Percentiles rank a stretch among this genome's conserved stretches.
Evolutionary conservation across 805 yeast genomes (phyloP).

Genomic region (Cyberlindnera meyerae): DNA sequence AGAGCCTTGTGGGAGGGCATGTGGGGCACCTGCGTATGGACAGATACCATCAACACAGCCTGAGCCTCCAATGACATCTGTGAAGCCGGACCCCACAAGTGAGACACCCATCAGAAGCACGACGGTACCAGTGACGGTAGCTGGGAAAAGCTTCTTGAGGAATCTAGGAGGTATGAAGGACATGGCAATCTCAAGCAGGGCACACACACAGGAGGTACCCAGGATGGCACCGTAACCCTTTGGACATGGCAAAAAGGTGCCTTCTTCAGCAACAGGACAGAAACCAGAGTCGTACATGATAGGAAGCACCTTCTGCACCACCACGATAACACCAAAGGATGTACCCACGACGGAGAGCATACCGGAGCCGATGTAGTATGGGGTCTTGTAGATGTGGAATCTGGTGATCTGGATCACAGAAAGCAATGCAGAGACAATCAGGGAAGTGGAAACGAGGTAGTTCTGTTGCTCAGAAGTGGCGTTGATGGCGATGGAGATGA

Average conservation of each 20-base stretch:
- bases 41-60: conserved; percentile 51
- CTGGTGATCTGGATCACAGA: conserved; percentile 77
- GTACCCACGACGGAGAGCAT: conserved; percentile 86
- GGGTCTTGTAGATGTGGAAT: conserved; percentile 69
- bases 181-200: conserved; percentile 62
- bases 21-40: conserved; percentile 49
- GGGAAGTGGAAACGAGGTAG: conserved; percentile 65
- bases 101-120: conserved; percentile 78
- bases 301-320: conserved; percentile 72
- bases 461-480: conserved; percentile 47
- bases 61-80: conserved; percentile 87
- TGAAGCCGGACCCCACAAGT: conserved; percentile 66
- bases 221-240: conserved; percentile 83
- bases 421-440: conserved; percentile 66
- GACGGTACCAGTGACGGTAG: conserved; percentile 89
- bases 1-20: conserved; percentile 71
- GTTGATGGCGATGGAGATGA: conserved; percentile 63
- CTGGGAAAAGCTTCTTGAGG: conserved; percentile 76
- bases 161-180: conserved; percentile 74
- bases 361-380: conserved; percentile 85
- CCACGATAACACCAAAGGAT: conserved; percentile 81
- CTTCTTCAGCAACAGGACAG: conserved; percentile 62
- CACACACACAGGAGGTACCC: conserved; percentile 74
- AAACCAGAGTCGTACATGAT: conserved; percentile 70
- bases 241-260: conserved; percentile 72